Conservation (phyloP, 2,329 filamentous ascomycete species). For the Aspergillus pseudonomiae region DNA sequence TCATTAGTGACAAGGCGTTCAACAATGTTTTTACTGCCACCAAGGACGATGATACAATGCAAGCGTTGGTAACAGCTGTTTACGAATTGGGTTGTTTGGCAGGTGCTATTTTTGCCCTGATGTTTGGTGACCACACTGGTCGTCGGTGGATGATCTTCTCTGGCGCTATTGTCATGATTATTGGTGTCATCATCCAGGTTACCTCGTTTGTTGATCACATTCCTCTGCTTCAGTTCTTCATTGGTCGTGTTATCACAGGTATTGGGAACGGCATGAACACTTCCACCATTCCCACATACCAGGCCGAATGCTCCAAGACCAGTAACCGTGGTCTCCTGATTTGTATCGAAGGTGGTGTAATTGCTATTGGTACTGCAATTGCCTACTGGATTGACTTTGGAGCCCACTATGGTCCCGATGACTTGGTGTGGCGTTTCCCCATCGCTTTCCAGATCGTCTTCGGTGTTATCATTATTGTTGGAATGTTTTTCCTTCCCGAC, state of each 20-base stretch:
- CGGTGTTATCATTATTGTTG: conserved; percentile 47
- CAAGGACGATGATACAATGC: conserved; percentile 43
- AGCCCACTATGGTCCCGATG: conserved; percentile 38
- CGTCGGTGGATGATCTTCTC: conserved; percentile 56
- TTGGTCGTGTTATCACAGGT: conserved; percentile 57
- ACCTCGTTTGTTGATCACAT: conserved; percentile 34
- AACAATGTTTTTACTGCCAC: conserved; percentile 39
- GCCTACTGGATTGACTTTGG: conserved; percentile 58
- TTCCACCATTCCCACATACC: conserved; percentile 57
- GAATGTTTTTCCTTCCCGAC: conserved; percentile 50
- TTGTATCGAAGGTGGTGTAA: conserved; percentile 59
- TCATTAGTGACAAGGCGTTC: conserved; percentile 38
- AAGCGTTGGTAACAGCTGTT: conserved; percentile 36
- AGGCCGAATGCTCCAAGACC: conserved; percentile 57
- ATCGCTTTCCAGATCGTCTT: conserved; percentile 58
- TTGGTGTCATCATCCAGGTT: conserved; percentile 45
- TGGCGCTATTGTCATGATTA: conserved; percentile 56
- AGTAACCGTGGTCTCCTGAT: conserved; percentile 64
- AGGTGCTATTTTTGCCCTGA: conserved; percentile 41
- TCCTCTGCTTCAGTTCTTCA: conserved; percentile 54
- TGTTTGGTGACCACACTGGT: conserved; percentile 40
- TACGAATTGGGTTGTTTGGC: conserved; percentile 40
- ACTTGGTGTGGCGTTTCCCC: conserved; percentile 55
- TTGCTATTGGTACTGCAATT: conserved; percentile 55
- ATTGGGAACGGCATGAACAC: conserved; percentile 61